These are phyloP conservation scores for Trichoderma virens DNA, from an alignment of 495 filamentous ascomycete genomes.

Conservation along the genomic window DNA sequence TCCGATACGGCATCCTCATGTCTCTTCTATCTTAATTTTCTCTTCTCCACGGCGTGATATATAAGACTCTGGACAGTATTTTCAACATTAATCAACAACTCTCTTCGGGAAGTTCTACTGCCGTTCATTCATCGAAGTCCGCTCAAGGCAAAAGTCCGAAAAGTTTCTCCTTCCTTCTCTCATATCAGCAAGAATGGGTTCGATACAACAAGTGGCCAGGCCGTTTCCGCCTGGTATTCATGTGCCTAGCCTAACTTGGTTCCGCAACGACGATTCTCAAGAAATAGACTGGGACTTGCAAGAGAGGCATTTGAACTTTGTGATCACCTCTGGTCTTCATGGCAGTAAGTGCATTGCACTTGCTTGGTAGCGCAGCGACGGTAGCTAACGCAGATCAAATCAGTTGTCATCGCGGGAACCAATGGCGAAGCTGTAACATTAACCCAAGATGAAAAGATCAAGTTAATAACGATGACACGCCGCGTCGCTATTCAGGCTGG, in stretches of 20 bases:
- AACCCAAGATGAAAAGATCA: conserved; percentile 19
- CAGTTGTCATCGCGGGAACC: conserved; percentile 30
- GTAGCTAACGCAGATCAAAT: neutral
- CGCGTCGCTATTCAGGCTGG: conserved; percentile 17
- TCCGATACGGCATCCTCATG: no score
- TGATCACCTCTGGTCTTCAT: conserved; percentile 28
- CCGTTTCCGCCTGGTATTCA: conserved; percentile 32
- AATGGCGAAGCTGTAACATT: conserved; percentile 30
- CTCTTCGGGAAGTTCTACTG: no score
- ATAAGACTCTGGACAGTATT: no score
- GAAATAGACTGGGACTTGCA: conserved; percentile 36
- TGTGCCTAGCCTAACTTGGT: conserved; percentile 34
- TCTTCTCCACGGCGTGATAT: no score
- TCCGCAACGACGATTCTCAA: conserved; percentile 24
- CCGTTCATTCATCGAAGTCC: no score
- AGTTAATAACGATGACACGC: conserved; percentile 20
- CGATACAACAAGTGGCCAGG: conserved; percentile 11
- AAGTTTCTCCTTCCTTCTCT: neutral
- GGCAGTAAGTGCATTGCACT: conserved; percentile 14
- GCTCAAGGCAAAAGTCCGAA: no score
- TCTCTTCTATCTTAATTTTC: no score
- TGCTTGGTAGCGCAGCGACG: neutral
- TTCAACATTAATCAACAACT: no score
- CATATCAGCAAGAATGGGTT: conserved; percentile 8
- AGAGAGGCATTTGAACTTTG: conserved; percentile 29